Evolutionary conservation across 2,329 filamentous ascomycete species (phyloP), one percentile per base, ranked within the genome.

Genomic region (Teratosphaeriaceae sp.): DNA sequence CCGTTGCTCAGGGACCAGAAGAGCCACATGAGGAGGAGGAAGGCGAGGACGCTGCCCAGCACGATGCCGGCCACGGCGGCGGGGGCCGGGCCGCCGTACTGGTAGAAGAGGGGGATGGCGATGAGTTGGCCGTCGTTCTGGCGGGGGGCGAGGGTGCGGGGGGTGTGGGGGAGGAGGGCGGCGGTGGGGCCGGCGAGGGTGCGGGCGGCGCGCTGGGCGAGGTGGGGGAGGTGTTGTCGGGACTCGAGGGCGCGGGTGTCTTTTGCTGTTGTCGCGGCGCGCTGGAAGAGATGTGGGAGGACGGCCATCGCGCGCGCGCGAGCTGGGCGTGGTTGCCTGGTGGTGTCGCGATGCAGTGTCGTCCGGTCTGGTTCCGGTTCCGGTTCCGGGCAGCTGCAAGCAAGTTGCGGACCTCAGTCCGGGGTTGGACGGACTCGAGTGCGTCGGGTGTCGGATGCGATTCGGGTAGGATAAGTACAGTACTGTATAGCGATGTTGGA

Each of bases 51-150:
- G 43, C 67, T 70, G 48, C 75, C 75, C 20, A 78, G 65, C 5
- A 76, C 73, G 45, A 82, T 81, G 42, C 79, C 80, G 8, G 71
- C 77, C 1, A 83, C 72, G 29, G 72, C 72, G 42, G 76, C 79
- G 0, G 79, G 72, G 1, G 68, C 36, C 0, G 78, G 78, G 5
- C 76, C 72, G 20, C 64, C 55, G 57, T 74, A 63, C 35, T 72
- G 68, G 62, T 84, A 84, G 52, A 77, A 77, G 20, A 76, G 72
- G 1, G 80, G 79, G 52, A 84, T 80, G 47, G 78, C 70, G 44
- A 62, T 35, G 21, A 52, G 47, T 40, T 46, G 46, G 44, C 31
- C 43, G 35, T 42, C 47, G 46, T 49, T 45, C 40, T 55, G 51
- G 24, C 49, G 51, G 16, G 47, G 47, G 8, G 12, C 27, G 46